phyloP scores from a whole-genome alignment of 2,329 filamentous ascomycete genomes.

The Diplodia corticola region DNA sequence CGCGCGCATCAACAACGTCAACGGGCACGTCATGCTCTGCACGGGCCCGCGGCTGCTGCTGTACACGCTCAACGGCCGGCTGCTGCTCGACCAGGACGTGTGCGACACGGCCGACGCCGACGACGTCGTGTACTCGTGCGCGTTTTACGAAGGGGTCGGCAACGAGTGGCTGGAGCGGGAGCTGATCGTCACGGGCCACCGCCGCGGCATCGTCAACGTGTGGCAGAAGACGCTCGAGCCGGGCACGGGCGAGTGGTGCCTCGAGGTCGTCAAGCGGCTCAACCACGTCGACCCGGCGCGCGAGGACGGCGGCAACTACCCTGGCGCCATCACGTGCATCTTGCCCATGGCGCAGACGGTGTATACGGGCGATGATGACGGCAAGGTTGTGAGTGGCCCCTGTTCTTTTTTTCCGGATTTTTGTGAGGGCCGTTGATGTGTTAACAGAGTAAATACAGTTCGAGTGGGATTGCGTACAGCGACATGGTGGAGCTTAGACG shows the following conservation, averaged over 20 bases:
- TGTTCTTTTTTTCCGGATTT: not conserved
- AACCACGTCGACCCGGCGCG: slow-evolving; percentile 74
- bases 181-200: slow-evolving; percentile 86
- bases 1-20: slow-evolving; percentile 84
- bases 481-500: slow-evolving; percentile 34
- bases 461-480: slow-evolving; percentile 59
- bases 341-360: slow-evolving; percentile 78
- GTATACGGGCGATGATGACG: slow-evolving; percentile 93
- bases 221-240: slow-evolving; percentile 59
- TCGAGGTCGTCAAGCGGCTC: slow-evolving; percentile 77
- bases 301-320: slow-evolving; percentile 57
- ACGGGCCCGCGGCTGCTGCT: slow-evolving; percentile 72
- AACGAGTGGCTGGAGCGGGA: slow-evolving; percentile 91
- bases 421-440: slow-evolving; percentile 11
- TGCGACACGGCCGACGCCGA: slow-evolving; percentile 62
- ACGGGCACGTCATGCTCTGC: slow-evolving; percentile 85
- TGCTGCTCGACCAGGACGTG: slow-evolving; percentile 79
- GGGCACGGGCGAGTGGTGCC: slow-evolving; percentile 64
- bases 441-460: slow-evolving; percentile 42
- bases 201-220: slow-evolving; percentile 77
- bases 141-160: slow-evolving; percentile 87
- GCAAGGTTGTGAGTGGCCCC: slow-evolving; percentile 59
- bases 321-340: slow-evolving; percentile 79
- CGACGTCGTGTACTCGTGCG: slow-evolving; percentile 77
- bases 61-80: slow-evolving; percentile 83